Evolutionary conservation across 2,329 filamentous ascomycete species (phyloP).

Genomic region (Tothia fuscella): DNA sequence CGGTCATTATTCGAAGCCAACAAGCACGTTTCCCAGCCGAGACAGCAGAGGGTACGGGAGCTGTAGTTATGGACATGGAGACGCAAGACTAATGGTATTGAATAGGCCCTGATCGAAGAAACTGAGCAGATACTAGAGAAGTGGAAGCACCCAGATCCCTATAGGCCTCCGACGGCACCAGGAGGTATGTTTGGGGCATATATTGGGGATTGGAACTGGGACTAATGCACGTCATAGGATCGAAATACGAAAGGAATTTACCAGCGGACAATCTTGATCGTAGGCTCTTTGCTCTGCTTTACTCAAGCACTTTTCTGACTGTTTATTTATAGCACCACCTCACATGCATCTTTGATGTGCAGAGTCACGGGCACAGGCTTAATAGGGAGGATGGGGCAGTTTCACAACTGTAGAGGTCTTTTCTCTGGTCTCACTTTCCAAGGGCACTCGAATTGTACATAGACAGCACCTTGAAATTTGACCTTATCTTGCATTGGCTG

Average conservation of each 20-base stretch:
- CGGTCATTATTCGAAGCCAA: slow-evolving; percentile 92
- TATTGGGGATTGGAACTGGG: slow-evolving; percentile 10
- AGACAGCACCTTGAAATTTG: no score
- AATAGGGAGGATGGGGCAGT: no score
- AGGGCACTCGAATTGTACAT: no score
- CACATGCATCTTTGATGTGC: no score
- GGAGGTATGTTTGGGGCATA: slow-evolving; percentile 52
- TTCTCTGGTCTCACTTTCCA: no score
- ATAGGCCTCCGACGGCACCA: slow-evolving; percentile 76
- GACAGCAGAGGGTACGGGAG: slow-evolving; percentile 64
- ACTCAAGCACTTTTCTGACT: no score
- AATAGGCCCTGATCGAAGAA: slow-evolving; percentile 69
- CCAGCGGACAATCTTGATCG: slow-evolving; percentile 68
- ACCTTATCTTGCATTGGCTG: no score
- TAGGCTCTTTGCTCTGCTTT: no score
- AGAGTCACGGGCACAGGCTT: no score
- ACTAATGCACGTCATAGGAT: slow-evolving; percentile 43
- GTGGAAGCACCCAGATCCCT: slow-evolving; percentile 98
- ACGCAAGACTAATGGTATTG: slow-evolving; percentile 1
- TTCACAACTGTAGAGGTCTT: no score
- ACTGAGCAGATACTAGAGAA: slow-evolving; percentile 78
- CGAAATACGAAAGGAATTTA: slow-evolving; percentile 92
- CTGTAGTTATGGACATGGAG: not conserved
- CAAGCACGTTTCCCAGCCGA: slow-evolving; percentile 67
- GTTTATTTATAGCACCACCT: no score